phyloP scores from a whole-genome alignment of 345 rosid genomes.

The Erysimum cheiranthoides region DNA sequence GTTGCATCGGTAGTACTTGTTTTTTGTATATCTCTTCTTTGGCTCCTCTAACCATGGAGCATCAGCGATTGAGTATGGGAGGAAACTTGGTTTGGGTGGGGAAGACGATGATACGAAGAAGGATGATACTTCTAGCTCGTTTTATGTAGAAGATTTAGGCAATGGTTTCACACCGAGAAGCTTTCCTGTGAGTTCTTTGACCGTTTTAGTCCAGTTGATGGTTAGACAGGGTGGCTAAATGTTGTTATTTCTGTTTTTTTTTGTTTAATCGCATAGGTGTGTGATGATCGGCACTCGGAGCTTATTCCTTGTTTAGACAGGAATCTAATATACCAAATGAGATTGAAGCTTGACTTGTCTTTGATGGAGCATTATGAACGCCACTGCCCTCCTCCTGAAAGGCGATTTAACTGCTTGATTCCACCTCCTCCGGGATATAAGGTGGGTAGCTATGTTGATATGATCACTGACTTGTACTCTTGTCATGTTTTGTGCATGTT shows the following conservation, averaged over 20 bases:
- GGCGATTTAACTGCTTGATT: conserved; percentile 91
- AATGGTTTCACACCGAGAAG: conserved; percentile 63
- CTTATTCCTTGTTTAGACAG: conserved; percentile 95
- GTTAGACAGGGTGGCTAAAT: neutral
- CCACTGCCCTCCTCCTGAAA: conserved; percentile 94
- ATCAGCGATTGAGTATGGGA: conserved; percentile 85
- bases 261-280: conserved; percentile 60
- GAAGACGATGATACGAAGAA: conserved; percentile 77
- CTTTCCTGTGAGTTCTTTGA: conserved; percentile 72
- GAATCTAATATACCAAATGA: conserved; percentile 84
- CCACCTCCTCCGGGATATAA: conserved; percentile 98
- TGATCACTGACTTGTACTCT: neutral
- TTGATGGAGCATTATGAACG: conserved; percentile 99
- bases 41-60: conserved; percentile 68
- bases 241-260: neutral
- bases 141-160: conserved; percentile 42
- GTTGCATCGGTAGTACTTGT: conserved; percentile 63
- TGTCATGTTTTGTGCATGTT: neutral
- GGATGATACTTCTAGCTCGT: conserved; percentile 57
- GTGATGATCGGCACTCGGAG: conserved; percentile 94
- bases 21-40: conserved; percentile 67
- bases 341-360: conserved; percentile 88
- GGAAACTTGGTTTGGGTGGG: conserved; percentile 83
- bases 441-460: conserved; percentile 46
- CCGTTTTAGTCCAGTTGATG: neutral